A percentile compares a stretch with the other conserved stretches of the same genome.
phyloP scores from a whole-genome alignment of 169 alveolate species.

The Plasmodium knowlesi region DNA sequence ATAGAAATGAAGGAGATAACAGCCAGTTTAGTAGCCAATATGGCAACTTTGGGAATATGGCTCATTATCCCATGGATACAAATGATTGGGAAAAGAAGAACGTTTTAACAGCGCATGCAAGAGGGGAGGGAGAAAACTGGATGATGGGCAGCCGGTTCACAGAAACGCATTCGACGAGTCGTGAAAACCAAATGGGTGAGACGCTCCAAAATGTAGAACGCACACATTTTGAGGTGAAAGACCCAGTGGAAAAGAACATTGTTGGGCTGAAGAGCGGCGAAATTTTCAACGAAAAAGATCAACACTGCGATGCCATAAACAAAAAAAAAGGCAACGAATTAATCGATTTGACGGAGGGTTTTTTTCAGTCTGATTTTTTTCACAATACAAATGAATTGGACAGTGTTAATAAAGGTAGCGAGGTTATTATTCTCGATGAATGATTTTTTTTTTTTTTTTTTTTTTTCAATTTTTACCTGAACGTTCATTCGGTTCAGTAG shows the following conservation, averaged over 20 bases:
- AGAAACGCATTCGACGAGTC: background rate
- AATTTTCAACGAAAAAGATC: background rate
- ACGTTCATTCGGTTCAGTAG: background rate
- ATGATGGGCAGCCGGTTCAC: background rate
- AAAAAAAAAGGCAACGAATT: slow-evolving; percentile 10
- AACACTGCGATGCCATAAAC: background rate
- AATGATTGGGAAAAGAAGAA: background rate
- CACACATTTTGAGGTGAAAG: background rate
- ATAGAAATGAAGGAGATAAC: background rate
- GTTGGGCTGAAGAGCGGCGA: background rate
- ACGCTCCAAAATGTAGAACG: background rate
- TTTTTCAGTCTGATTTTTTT: slow-evolving; percentile 68
- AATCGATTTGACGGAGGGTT: slow-evolving; percentile 70
- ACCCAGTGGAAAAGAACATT: background rate
- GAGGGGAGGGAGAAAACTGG: background rate
- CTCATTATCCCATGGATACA: background rate
- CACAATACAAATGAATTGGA: slow-evolving; percentile 18
- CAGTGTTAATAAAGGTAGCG: slow-evolving; percentile 21
- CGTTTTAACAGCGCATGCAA: background rate
- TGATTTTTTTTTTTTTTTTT: slow-evolving; percentile 18
- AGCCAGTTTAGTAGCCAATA: background rate
- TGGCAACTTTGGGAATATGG: background rate
- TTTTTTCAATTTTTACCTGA: background rate
- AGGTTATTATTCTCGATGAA: slow-evolving; percentile 68
- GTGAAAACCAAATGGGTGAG: background rate